phyloP scores from a whole-genome alignment of 2,329 filamentous ascomycete species.

The Penicillium fuscoglaucum region DNA sequence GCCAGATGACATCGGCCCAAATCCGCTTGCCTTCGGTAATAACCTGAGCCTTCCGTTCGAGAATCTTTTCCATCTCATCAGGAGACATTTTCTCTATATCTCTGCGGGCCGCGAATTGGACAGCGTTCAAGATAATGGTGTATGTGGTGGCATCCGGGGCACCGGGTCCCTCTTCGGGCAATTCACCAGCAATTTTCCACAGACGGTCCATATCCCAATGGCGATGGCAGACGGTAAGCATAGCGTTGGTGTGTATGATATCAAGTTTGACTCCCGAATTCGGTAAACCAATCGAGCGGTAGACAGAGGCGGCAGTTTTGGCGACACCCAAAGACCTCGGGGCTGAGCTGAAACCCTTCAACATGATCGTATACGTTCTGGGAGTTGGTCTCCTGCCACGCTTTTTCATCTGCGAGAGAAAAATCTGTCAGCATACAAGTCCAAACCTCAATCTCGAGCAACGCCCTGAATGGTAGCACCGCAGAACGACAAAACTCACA shows the following conservation, averaged over 20 bases:
- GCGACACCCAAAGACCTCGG: conserved; percentile 56
- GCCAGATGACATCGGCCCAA: conserved; percentile 77
- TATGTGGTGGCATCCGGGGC: conserved; percentile 73
- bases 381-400: conserved; percentile 75
- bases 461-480: neutral
- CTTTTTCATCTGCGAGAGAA: conserved; percentile 80
- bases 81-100: conserved; percentile 33
- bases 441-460: neutral
- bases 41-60: conserved; percentile 37
- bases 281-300: conserved; percentile 68
- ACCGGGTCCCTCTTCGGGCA: conserved; percentile 63
- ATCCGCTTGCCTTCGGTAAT: conserved; percentile 69
- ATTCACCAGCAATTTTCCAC: conserved; percentile 71
- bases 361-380: conserved; percentile 79
- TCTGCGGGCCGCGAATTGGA: conserved; percentile 54
- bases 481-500: conserved; percentile 47
- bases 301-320: conserved; percentile 70
- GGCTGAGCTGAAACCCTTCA: conserved; percentile 69
- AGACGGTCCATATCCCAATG: conserved; percentile 75
- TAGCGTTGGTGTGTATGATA: conserved; percentile 82
- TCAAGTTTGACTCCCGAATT: conserved; percentile 67
- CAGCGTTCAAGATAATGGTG: conserved; percentile 76
- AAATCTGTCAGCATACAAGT: conserved; percentile 5
- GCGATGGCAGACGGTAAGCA: conserved; percentile 76
- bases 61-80: conserved; percentile 31